Percentiles rank a stretch among this genome's conserved stretches.
Evolutionary conservation across 192 early-diverging fungal genomes (phyloP).

Genomic region (Kickxella alabastrina): DNA sequence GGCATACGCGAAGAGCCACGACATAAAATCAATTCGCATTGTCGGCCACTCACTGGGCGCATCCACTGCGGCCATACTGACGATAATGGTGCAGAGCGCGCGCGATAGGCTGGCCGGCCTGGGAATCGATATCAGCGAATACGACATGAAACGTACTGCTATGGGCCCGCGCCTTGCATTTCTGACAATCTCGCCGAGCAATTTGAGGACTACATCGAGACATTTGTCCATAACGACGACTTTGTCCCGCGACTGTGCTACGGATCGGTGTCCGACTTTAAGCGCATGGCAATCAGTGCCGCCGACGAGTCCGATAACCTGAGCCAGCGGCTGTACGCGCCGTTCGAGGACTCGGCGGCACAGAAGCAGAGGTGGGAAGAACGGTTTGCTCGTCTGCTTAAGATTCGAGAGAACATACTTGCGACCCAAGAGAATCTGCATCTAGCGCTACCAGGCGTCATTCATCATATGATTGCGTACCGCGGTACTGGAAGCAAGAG

Average conservation of each 20-base stretch:
- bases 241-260: slow-evolving; percentile 62
- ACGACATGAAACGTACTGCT: slow-evolving; percentile 46
- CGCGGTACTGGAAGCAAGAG: slow-evolving; percentile 10
- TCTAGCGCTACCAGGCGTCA: slow-evolving; percentile 42
- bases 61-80: slow-evolving; percentile 65
- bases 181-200: slow-evolving; percentile 53
- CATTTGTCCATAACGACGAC: slow-evolving; percentile 62
- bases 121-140: slow-evolving; percentile 17
- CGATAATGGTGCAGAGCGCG: slow-evolving; percentile 66
- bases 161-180: slow-evolving; percentile 58
- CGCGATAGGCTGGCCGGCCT: slow-evolving; percentile 30
- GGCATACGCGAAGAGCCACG: slow-evolving; percentile 54
- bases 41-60: slow-evolving; percentile 74
- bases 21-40: slow-evolving; percentile 55
- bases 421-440: slow-evolving; percentile 39
- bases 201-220: slow-evolving; percentile 56
- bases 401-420: slow-evolving; percentile 33
- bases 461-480: slow-evolving; percentile 46
- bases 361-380: slow-evolving; percentile 49
- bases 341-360: slow-evolving; percentile 30
- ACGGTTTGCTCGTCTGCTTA: slow-evolving; percentile 28
- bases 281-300: slow-evolving; percentile 59
- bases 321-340: slow-evolving; percentile 47
- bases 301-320: slow-evolving; percentile 51
- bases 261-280: slow-evolving; percentile 59